Conservation (phyloP, 139 green algal species). For the Volvox africanus region DNA sequence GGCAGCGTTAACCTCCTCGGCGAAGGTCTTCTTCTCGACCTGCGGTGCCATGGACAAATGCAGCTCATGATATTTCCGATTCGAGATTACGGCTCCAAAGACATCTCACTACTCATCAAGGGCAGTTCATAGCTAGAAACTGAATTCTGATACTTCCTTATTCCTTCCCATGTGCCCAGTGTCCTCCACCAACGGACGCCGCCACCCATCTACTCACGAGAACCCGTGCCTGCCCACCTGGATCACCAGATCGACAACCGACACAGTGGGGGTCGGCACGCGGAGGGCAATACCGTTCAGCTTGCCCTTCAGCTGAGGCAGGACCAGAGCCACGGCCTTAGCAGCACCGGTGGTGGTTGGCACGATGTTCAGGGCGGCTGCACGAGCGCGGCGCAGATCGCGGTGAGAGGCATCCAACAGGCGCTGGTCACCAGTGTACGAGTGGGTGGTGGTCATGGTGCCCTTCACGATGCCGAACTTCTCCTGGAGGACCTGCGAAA, state of each 20-base stretch:
- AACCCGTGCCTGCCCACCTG: slow-evolving; percentile 79
- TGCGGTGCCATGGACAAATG: too few species aligned
- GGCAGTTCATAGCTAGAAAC: too few species aligned
- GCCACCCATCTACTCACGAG: too few species aligned
- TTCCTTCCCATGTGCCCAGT: too few species aligned
- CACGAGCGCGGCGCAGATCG: slow-evolving; percentile 96
- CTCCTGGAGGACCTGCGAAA: slow-evolving; percentile 96
- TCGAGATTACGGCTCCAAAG: too few species aligned
- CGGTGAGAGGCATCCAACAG: slow-evolving; percentile 98
- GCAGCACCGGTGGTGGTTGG: slow-evolving; percentile 98
- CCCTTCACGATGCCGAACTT: slow-evolving; percentile 99
- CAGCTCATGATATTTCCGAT: too few species aligned
- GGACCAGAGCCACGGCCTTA: slow-evolving; percentile 97
- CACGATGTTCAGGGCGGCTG: slow-evolving; percentile 98
- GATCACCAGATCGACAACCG: slow-evolving; percentile 97
- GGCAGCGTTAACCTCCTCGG: slow-evolving; percentile 98
- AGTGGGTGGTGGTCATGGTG: slow-evolving; percentile 99
- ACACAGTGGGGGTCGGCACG: slow-evolving; percentile 99
- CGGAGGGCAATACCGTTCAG: slow-evolving; percentile 98
- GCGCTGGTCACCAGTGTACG: slow-evolving; percentile 99
- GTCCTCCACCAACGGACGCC: too few species aligned
- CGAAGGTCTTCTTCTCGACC: slow-evolving; percentile 99
- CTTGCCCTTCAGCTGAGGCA: slow-evolving; percentile 95
- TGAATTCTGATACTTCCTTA: too few species aligned
- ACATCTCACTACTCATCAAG: too few species aligned